phyloP scores from a whole-genome alignment of 1,284 basidiomycete species.

The Marasmius sp. region DNA sequence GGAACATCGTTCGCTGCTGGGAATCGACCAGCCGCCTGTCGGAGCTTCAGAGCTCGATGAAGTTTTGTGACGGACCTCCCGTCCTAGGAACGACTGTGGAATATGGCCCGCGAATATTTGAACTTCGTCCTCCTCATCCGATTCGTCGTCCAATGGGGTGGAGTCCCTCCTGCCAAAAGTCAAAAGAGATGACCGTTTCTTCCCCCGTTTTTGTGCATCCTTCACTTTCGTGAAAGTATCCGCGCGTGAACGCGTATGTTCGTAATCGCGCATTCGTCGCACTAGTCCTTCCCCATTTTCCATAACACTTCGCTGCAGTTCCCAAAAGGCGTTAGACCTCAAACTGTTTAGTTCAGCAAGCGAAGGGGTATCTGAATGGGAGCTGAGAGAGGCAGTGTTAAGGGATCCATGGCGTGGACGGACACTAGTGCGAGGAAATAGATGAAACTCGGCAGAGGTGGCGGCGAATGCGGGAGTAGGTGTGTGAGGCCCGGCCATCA shows the following conservation, averaged over 20 bases:
- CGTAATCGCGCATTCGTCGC: constrained; percentile 71
- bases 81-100: constrained; percentile 21
- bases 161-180: constrained; percentile 14
- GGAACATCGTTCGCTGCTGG: constrained; percentile 26
- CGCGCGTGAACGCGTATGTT: constrained; percentile 46
- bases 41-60: background rate
- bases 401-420: constrained; percentile 22
- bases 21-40: constrained; percentile 11
- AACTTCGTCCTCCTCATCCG: constrained; percentile 54
- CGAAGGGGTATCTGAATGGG: constrained; percentile 18
- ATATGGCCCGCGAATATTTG: constrained; percentile 48
- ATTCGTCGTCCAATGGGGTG: constrained; percentile 23
- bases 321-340: constrained; percentile 61
- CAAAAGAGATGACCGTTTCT: constrained; percentile 34
- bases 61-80: background rate
- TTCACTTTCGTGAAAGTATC: constrained; percentile 35
- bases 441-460: constrained; percentile 60
- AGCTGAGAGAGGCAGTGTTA: constrained; percentile 17
- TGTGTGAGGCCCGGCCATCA: constrained; percentile 13
- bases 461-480: constrained; percentile 43
- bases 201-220: constrained; percentile 35
- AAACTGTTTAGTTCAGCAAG: constrained; percentile 43
- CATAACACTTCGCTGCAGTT: constrained; percentile 58
- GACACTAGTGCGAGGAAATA: constrained; percentile 37
- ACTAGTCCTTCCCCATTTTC: constrained; percentile 67